Base-by-base conservation (phyloP, 768 basidiomycete genomes). In the Dacryopinax spathularia region DNA sequence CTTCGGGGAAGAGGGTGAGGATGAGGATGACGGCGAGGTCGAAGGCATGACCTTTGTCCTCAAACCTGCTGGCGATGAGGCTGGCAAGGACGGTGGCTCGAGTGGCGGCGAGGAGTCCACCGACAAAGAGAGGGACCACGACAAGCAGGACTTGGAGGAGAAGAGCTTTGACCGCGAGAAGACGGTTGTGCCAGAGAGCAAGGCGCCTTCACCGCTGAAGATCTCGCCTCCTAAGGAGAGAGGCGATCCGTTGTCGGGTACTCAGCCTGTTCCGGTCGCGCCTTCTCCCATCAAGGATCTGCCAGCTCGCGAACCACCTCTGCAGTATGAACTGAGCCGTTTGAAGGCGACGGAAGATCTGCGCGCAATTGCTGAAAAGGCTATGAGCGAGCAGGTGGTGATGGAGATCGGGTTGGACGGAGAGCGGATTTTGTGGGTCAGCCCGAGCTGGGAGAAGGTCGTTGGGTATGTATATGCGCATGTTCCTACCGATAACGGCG, bases 311-410 rank as follows among this genome's bases (percentile, higher is more conserved):
- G 48, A 56, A 56, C 48, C 48, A 6, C 64, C 34, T 22, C 60
- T 35, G 36, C 39, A 65, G 27, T 34, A 13, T n/a, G 67, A 69
- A 48, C 48, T 60, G 22, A 36, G 70, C 9, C 84, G 91, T 35
- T 81, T 88, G n/a, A 79, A 89, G 64, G 89, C 90, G 15, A 91
- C 89, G 0, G 92, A 97, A 72, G 87, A 92, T 34, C 75, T 98
- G 33, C 84, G 88, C 37, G 76, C 91, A 34, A 88, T 95, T 70
- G 96, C 93, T 9, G 96, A 98, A 73, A 90, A 89, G 1, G 92
- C 94, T 6, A 91, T 95, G 75, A 91, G 87, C 71, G 90, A 91
- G 73, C 98, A 96, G 69, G 90, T 98, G 62, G 91, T 99, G 31
- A 81, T 98, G 78, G 96, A 99, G 72, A 82, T 99, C 33, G 87